Evolutionary conservation across 257 asterid species (phyloP), one percentile per base, ranked within the genome.

Genomic region (Fraxinus cuspidata): DNA sequence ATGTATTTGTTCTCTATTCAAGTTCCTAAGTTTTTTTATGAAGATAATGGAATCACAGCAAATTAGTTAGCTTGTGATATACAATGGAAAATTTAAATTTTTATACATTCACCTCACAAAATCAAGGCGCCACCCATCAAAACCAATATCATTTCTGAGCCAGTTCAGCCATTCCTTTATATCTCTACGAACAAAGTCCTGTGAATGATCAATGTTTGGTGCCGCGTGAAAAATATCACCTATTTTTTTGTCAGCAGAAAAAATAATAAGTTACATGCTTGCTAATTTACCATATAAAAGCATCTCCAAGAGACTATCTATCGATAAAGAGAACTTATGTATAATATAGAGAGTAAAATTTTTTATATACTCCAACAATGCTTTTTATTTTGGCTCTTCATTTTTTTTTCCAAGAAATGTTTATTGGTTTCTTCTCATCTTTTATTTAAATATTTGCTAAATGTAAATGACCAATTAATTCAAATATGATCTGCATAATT

Each of bases 101-200:
- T 12, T 63, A 72, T 76, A 75, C 63, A 40, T 76, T 72, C 75
- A 84, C 87, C 87, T 81, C 42, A 77, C 92, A 83, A 88, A 88
- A 78, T 88, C 92, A 37, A 88, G 87, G 71, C 90, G 86, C 92
- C 92, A 88, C 60, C 92, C 92, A 77, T 88, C 92, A 83, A 82
- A 88, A 44, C 92, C 92, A 70, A 88, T 81, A 76, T 88, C 85
- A 72, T 83, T 83, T 23, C 88, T 80, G 28, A 88, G 87, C 90
- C 90, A 88, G 70, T 85, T 75, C 73, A 86, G 77, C 92, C 92
- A 88, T 77, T 84, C 80, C 74, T 80, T 88, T 66, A 88, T 79
- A 80, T 86, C 92, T 53, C 31, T 83, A 51, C 86, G 82, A 27
- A 88, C 92, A 79, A 88, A 88, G 68, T 83, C 86, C 81, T 88